Conservation (phyloP, 495 filamentous ascomycete genomes). For the Penicillium ucsense region DNA sequence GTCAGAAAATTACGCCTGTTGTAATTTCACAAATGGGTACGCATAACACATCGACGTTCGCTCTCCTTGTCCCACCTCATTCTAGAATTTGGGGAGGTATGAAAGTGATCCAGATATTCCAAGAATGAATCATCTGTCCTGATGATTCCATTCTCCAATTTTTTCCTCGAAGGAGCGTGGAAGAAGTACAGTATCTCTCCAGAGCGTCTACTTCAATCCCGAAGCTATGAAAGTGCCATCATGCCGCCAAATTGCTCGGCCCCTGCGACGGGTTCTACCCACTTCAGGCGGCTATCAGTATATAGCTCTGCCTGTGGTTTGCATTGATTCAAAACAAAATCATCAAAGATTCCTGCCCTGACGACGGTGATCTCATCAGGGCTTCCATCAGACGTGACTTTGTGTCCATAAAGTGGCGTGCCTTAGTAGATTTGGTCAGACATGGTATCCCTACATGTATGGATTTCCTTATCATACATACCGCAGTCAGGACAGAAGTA, state of each 20-base stretch:
- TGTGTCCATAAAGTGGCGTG: constrained; percentile 24
- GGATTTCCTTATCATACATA: constrained; percentile 5
- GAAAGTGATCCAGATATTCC: no score
- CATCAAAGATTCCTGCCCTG: constrained; percentile 29
- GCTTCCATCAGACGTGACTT: constrained; percentile 9
- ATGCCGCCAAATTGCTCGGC: constrained; percentile 22
- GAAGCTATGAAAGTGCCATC: not conserved
- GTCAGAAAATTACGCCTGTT: no score
- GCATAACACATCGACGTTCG: no score
- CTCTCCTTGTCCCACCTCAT: no score
- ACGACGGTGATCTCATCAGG: constrained; percentile 14
- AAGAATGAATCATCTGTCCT: no score
- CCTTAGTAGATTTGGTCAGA: constrained; percentile 15
- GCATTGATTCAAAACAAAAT: constrained; percentile 12
- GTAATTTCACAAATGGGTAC: no score
- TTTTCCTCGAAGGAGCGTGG: no score
- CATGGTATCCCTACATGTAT: not conserved
- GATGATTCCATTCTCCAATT: no score
- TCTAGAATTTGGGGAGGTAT: no score
- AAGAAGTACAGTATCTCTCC: no score
- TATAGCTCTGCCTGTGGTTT: constrained; percentile 24
- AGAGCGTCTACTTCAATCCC: no score
- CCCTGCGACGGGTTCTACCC: constrained; percentile 20
- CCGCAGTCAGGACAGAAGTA: constrained; percentile 33
- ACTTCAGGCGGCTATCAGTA: constrained; percentile 13